Percentiles rank a stretch among this genome's conserved stretches.
Conservation (phyloP, 257 asterid genomes). For the Solanum pennellii region DNA sequence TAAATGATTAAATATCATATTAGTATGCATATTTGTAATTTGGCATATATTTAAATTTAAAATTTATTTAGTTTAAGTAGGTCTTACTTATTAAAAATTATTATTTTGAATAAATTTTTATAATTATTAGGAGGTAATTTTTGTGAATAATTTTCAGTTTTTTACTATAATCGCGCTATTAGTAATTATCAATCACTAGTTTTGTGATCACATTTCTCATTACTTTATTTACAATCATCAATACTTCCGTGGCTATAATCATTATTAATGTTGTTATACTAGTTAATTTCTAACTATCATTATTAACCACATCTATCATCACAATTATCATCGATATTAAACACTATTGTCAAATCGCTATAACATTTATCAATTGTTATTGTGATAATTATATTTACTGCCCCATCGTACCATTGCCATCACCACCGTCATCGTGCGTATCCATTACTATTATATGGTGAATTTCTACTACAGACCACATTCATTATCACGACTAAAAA, state of each 20-base stretch:
- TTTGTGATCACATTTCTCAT: background rate
- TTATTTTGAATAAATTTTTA: too few relatives aligned
- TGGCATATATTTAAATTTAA: too few relatives aligned
- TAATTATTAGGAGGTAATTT: background rate
- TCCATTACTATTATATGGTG: background rate
- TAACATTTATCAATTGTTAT: background rate
- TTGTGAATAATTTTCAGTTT: background rate
- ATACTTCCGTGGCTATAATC: too few relatives aligned
- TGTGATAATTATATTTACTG: too few relatives aligned
- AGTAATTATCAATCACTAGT: too few relatives aligned
- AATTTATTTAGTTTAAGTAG: too few relatives aligned
- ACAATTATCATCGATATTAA: background rate
- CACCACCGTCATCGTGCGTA: background rate
- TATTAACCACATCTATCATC: too few relatives aligned
- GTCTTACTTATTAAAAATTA: background rate
- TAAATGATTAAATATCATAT: too few relatives aligned
- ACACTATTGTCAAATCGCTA: background rate
- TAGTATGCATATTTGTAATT: too few relatives aligned
- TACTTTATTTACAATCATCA: background rate
- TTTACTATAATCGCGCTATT: too few relatives aligned
- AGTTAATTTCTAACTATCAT: background rate
- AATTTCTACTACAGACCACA: background rate
- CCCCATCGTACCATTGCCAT: background rate
- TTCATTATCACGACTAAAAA: background rate
- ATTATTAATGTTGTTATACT: too few relatives aligned